Conservation (phyloP, 257 asterid genomes). For the Craterostigma plantagineum region DNA sequence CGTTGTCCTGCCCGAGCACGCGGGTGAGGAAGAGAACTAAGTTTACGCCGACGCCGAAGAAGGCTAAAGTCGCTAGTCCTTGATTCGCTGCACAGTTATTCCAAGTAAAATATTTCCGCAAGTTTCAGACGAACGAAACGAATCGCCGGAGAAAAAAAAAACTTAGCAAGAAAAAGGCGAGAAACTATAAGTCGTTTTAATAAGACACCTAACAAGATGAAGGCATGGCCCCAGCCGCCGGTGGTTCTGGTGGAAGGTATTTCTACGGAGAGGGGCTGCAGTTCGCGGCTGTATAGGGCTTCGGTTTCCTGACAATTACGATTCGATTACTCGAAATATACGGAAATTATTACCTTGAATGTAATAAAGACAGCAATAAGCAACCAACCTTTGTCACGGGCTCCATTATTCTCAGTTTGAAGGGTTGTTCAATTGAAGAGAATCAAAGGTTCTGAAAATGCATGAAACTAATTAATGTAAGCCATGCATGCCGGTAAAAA, state of each 20-base stretch:
- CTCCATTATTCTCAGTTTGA: slow-evolving; percentile 2
- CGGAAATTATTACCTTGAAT: neutral
- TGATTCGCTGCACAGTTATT: slow-evolving; percentile 33
- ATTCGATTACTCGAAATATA: neutral
- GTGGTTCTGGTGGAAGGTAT: neutral
- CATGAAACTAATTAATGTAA: neutral
- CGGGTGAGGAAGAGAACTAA: slow-evolving; percentile 25
- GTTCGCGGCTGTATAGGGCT: neutral
- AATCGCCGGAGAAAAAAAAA: neutral
- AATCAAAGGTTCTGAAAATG: slow-evolving; percentile 4
- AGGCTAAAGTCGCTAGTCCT: slow-evolving; percentile 24
- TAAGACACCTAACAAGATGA: neutral
- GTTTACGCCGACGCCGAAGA: slow-evolving; percentile 32
- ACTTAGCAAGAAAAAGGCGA: neutral
- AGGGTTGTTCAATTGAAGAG: slow-evolving; percentile 7
- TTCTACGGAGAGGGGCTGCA: slow-evolving; percentile 1
- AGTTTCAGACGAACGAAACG: too few relatives aligned
- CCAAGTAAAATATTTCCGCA: too few relatives aligned
- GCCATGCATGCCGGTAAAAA: neutral
- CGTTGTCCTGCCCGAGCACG: slow-evolving; percentile 24
- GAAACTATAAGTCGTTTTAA: too few relatives aligned
- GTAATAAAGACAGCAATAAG: neutral
- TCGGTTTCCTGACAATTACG: neutral
- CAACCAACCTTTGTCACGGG: slow-evolving; percentile 11
- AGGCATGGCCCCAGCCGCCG: slow-evolving; percentile 1